phyloP scores from a whole-genome alignment of 805 yeast genomes.

The Metschnikowia santaceciliae region DNA sequence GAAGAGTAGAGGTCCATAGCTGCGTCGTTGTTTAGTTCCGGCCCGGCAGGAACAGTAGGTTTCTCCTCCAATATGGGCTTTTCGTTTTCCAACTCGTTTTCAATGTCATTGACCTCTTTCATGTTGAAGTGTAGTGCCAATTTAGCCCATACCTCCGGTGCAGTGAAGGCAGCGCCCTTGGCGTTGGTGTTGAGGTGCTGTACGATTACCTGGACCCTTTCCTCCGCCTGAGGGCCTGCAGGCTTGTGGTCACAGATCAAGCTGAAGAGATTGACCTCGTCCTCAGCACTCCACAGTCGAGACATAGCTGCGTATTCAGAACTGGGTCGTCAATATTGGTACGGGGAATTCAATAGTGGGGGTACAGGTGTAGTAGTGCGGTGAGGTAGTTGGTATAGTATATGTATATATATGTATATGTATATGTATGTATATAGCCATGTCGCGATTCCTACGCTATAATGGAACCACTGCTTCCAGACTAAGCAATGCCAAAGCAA shows the following conservation, averaged over 20 bases:
- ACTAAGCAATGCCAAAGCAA: too few species aligned
- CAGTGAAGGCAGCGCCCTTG: slow-evolving; percentile 29
- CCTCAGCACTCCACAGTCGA: slow-evolving; percentile 51
- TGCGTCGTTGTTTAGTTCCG: not conserved
- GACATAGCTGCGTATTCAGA: not conserved
- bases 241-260: slow-evolving; percentile 67
- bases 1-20: slow-evolving; percentile 13
- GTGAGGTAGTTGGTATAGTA: too few species aligned
- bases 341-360: not conserved
- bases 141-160: slow-evolving; percentile 55
- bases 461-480: too few species aligned
- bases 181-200: slow-evolving; percentile 32
- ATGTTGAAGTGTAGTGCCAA: slow-evolving; percentile 53
- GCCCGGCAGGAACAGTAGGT: slow-evolving; percentile 3
- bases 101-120: slow-evolving; percentile 54
- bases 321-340: not conserved
- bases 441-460: not conserved
- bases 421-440: not conserved
- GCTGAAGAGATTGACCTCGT: slow-evolving; percentile 58
- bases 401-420: too few species aligned
- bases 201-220: slow-evolving; percentile 41
- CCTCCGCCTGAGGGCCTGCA: slow-evolving; percentile 50
- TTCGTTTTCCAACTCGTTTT: slow-evolving; percentile 21
- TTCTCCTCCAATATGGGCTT: not conserved
- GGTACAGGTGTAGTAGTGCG: not conserved